These are phyloP conservation scores for Aspergillus pseudotamarii DNA, from an alignment of 2,329 filamentous ascomycete species.

Conservation along the genomic window DNA sequence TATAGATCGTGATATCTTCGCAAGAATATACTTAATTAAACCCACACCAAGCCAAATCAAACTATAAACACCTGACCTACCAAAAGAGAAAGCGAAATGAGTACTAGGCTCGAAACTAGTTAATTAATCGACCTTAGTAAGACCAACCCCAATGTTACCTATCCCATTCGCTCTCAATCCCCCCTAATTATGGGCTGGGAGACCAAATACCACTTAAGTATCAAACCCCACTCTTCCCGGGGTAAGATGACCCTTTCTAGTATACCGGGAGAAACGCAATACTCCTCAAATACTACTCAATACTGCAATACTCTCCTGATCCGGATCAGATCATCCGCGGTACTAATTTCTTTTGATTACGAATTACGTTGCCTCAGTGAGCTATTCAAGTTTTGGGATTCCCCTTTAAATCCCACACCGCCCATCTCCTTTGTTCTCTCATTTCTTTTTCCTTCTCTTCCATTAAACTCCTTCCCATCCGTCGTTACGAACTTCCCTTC, in stretches of 20 bases:
- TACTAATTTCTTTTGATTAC: neutral
- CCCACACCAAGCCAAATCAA: too few relatives aligned
- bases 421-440: neutral
- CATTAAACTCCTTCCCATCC: neutral
- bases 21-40: too few relatives aligned
- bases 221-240: neutral
- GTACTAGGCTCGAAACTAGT: too few relatives aligned
- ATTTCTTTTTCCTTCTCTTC: neutral
- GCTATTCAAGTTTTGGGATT: neutral
- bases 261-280: neutral
- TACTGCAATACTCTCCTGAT: slow-evolving; percentile 2
- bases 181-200: neutral
- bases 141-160: too few relatives aligned
- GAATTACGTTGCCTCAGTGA: neutral
- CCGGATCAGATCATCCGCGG: slow-evolving; percentile 6
- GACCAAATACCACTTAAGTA: neutral
- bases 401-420: slow-evolving; percentile 3
- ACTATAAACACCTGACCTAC: too few relatives aligned
- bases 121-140: too few relatives aligned
- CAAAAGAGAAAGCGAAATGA: too few relatives aligned
- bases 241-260: slow-evolving; percentile 10
- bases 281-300: neutral
- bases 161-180: too few relatives aligned
- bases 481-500: neutral
- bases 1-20: too few relatives aligned